A percentile compares a stretch with the other conserved stretches of the same genome.
Conservation (phyloP, 2,329 filamentous ascomycete species). For the Aspergillus udagawae region DNA sequence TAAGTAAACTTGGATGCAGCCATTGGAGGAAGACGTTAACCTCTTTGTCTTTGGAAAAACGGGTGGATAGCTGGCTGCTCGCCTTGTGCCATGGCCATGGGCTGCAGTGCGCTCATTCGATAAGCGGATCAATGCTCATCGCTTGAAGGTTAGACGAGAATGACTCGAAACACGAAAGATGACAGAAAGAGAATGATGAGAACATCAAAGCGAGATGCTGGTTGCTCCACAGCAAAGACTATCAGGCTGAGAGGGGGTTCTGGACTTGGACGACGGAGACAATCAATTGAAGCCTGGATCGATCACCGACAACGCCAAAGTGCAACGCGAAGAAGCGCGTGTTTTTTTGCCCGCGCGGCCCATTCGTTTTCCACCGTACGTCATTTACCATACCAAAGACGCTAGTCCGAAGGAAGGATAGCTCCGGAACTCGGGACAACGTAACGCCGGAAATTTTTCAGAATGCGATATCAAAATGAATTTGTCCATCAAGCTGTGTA, state of each 20-base stretch:
- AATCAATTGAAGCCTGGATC: slow-evolving; percentile 10
- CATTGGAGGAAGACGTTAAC: slow-evolving; percentile 21
- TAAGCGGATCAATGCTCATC: slow-evolving; percentile 20
- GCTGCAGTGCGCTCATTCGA: slow-evolving; percentile 24
- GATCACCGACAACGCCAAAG: background rate
- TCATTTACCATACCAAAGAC: slow-evolving; percentile 10
- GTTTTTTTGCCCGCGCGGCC: slow-evolving; percentile 8
- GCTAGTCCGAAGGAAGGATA: background rate
- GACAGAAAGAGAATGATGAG: background rate
- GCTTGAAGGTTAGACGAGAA: background rate
- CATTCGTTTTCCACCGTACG: slow-evolving; percentile 8
- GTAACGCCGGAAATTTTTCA: slow-evolving; percentile 37
- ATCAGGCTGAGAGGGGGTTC: background rate
- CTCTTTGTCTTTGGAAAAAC: slow-evolving; percentile 39
- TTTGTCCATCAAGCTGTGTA: slow-evolving; percentile 10
- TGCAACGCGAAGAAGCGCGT: slow-evolving; percentile 21
- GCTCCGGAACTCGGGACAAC: slow-evolving; percentile 20
- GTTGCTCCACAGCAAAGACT: background rate
- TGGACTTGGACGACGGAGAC: background rate
- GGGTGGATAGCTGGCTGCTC: slow-evolving; percentile 39
- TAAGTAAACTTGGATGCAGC: slow-evolving; percentile 7
- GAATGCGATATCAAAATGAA: slow-evolving; percentile 16
- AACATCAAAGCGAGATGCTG: background rate
- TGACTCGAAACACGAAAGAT: background rate
- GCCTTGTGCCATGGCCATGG: slow-evolving; percentile 37